phyloP scores from a whole-genome alignment of 345 rosid genomes.

The Psidium guajava region DNA sequence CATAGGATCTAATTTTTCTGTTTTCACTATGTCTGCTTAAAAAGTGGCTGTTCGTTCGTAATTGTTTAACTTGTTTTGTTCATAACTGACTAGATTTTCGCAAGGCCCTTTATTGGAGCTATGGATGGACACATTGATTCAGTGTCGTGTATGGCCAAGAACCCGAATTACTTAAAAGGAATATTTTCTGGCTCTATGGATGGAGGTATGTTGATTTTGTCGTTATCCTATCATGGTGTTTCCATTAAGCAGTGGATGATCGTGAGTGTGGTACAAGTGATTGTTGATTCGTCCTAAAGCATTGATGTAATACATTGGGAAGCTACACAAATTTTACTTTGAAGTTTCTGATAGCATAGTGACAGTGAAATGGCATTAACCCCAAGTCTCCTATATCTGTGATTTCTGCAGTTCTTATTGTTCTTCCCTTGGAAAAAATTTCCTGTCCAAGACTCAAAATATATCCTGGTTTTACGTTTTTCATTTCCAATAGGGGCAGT shows the following conservation, averaged over 20 bases:
- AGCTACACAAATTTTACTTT: background rate
- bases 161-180: constrained; percentile 75
- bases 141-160: constrained; percentile 89
- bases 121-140: constrained; percentile 94
- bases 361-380: background rate
- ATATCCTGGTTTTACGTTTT: background rate
- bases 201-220: constrained; percentile 46
- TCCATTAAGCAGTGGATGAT: background rate
- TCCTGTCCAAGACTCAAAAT: background rate
- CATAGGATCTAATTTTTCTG: background rate
- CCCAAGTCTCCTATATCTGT: background rate
- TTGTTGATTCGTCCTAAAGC: background rate
- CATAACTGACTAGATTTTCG: constrained; percentile 48
- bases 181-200: constrained; percentile 92
- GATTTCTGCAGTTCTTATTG: background rate
- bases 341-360: background rate
- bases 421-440: background rate
- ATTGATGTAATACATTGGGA: background rate
- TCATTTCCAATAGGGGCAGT: background rate
- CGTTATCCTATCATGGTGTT: background rate
- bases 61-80: background rate
- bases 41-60: background rate
- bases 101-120: constrained; percentile 88
- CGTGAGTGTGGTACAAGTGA: background rate
- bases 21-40: background rate